These are phyloP conservation scores for Discostella pseudostelligera DNA, from an alignment of 108 stramenopile genomes.

Conservation along the genomic window DNA sequence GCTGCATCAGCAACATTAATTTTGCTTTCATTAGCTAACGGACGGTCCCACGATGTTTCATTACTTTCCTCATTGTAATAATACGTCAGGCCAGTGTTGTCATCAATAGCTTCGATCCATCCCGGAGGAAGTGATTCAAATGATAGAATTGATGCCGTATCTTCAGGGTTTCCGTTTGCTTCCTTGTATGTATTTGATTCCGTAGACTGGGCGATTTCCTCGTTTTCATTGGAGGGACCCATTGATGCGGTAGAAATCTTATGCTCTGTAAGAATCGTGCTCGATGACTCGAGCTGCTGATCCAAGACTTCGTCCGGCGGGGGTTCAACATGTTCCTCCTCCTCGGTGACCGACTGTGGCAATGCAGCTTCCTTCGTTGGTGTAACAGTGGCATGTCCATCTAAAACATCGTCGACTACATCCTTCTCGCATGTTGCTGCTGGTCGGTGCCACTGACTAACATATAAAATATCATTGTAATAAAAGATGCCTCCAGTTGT, in stretches of 20 bases:
- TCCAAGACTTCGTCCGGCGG: neutral
- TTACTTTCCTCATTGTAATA: conserved; percentile 60
- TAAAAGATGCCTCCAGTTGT: conserved; percentile 50
- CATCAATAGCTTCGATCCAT: conserved; percentile 63
- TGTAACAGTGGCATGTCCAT: neutral
- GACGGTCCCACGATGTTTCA: conserved; percentile 71
- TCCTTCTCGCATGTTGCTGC: neutral
- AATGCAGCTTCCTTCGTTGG: conserved; percentile 34
- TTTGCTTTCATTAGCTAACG: conserved; percentile 7
- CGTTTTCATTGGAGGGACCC: neutral
- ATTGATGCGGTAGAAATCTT: neutral
- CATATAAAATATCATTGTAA: conserved; percentile 40
- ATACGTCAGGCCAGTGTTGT: conserved; percentile 44
- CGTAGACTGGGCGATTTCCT: neutral
- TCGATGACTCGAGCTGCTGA: neutral
- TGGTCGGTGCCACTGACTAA: conserved; percentile 55
- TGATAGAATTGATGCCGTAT: neutral
- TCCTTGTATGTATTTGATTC: neutral
- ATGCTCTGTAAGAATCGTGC: neutral
- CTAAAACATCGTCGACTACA: neutral
- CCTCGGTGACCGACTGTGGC: conserved; percentile 51
- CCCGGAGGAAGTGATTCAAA: conserved; percentile 6
- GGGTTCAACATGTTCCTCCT: conserved; percentile 22
- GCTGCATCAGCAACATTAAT: neutral
- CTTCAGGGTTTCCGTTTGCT: neutral